A percentile compares a stretch with the other conserved stretches of the same genome.
These are phyloP conservation scores for Boletus reticuloceps DNA, from an alignment of 768 basidiomycete genomes.

Conservation along the genomic window DNA sequence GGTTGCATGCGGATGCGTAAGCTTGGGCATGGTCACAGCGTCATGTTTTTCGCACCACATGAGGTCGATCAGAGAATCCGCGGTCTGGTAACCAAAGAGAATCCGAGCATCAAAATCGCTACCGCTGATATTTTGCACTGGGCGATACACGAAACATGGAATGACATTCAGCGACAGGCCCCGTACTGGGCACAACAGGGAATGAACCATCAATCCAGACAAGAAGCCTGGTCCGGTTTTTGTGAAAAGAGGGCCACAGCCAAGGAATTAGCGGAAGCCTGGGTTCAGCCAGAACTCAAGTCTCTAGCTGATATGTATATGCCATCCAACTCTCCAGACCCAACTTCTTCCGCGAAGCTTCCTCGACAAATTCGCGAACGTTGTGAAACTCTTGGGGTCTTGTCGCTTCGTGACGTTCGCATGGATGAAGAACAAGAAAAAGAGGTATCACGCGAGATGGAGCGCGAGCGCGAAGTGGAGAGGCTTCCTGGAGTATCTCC, in stretches of 20 bases:
- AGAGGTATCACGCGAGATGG: neutral
- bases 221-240: neutral
- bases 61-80: neutral
- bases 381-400: neutral
- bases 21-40: neutral
- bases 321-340: neutral
- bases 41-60: neutral
- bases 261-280: neutral
- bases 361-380: neutral
- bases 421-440: neutral
- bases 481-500: neutral
- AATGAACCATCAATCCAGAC: neutral
- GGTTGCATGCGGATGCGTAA: neutral
- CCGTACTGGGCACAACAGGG: neutral
- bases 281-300: too few relatives aligned
- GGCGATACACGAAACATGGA: neutral
- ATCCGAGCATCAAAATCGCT: neutral
- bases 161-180: neutral
- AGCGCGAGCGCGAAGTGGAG: neutral
- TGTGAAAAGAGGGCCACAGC: neutral
- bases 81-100: neutral
- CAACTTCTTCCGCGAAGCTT: neutral
- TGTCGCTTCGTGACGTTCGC: neutral
- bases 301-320: too few relatives aligned
- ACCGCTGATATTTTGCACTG: neutral